Evolutionary conservation across 768 basidiomycete species (phyloP), one percentile per base, ranked within the genome.

Genomic region (Rhizopogon sp.): DNA sequence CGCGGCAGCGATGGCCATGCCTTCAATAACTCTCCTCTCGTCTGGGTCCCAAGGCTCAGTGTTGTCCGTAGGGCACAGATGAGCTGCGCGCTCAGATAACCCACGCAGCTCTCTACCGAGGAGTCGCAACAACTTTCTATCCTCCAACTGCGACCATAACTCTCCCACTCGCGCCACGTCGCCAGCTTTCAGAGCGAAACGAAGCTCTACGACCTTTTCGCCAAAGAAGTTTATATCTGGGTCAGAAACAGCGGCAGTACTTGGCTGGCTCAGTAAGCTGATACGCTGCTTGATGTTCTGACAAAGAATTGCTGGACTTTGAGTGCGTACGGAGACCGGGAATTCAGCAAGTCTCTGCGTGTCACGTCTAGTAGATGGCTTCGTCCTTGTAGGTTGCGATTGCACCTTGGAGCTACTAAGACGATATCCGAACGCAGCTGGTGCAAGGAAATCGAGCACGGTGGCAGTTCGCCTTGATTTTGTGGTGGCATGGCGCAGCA

Each of bases 1-100:
- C 0, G 85, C 82, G 6, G 78, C 71, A 39, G 72, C 63, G 20
- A 87, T 49, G 6, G 82, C 80, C 46, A 88, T 76, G 52, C 77
- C 71, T 58, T 78, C 73, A 5, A 79, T 65, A 3, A 65, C 58
- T 20, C 62, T 61, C 56, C 61, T 64, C 20, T 73, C 61, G 20
- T 56, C 52, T 10, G 67, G 60, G 39, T 70, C 62, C 66, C 72
- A 69, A 14, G 50, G 39, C 33, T 60, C 42, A 16, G 54, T 17
- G 41, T 47, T 44, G 25, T 39, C 58, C 53, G 42, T 43, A 39
- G 61, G 66, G 68, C 64, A 65, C 59, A 72, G 53, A 1, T 60
- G 53, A 14, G 62, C 60, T 46, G 81, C 60, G 39, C 74, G 56
- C 40, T 63, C 62, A 5, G 79, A 78, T 57, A 68, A 78, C 56